Conservation (phyloP, 768 basidiomycete species). For the Boletus huronensis region DNA sequence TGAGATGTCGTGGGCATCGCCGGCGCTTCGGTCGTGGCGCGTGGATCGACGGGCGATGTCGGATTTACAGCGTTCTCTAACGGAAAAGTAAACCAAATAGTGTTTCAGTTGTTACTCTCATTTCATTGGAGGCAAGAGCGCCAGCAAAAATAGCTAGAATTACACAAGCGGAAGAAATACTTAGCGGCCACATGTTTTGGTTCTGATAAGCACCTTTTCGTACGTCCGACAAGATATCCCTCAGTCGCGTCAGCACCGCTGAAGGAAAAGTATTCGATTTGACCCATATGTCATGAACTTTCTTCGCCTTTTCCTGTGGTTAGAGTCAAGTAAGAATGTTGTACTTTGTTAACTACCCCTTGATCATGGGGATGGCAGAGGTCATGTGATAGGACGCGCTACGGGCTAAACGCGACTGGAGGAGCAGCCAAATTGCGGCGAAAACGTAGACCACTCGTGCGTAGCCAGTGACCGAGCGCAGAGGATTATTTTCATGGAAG, state of each 20-base stretch:
- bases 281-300: slow-evolving; percentile 96
- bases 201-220: slow-evolving; percentile 87
- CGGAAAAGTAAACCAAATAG: slow-evolving; percentile 50
- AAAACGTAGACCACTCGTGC: slow-evolving; percentile 7
- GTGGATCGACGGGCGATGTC: slow-evolving; percentile 37
- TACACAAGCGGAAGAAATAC: slow-evolving; percentile 67
- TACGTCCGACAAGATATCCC: slow-evolving; percentile 61
- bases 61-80: slow-evolving; percentile 50
- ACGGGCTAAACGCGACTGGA: slow-evolving; percentile 12
- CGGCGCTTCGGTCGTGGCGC: slow-evolving; percentile 33
- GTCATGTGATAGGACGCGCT: slow-evolving; percentile 31
- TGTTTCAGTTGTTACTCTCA: slow-evolving; percentile 68
- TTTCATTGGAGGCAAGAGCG: slow-evolving; percentile 40
- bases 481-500: not conserved
- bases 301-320: slow-evolving; percentile 91
- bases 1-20: slow-evolving; percentile 26
- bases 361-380: slow-evolving; percentile 6
- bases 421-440: slow-evolving; percentile 2
- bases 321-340: slow-evolving; percentile 33
- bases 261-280: slow-evolving; percentile 88
- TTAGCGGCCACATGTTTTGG: slow-evolving; percentile 69
- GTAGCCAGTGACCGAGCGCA: slow-evolving; percentile 5
- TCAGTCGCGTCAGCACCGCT: slow-evolving; percentile 67
- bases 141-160: slow-evolving; percentile 54
- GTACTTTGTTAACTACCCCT: slow-evolving; percentile 42